A percentile compares a stretch with the other conserved stretches of the same genome.
Evolutionary conservation across 495 filamentous ascomycete genomes (phyloP).

Genomic region (Penicillium canescens): DNA sequence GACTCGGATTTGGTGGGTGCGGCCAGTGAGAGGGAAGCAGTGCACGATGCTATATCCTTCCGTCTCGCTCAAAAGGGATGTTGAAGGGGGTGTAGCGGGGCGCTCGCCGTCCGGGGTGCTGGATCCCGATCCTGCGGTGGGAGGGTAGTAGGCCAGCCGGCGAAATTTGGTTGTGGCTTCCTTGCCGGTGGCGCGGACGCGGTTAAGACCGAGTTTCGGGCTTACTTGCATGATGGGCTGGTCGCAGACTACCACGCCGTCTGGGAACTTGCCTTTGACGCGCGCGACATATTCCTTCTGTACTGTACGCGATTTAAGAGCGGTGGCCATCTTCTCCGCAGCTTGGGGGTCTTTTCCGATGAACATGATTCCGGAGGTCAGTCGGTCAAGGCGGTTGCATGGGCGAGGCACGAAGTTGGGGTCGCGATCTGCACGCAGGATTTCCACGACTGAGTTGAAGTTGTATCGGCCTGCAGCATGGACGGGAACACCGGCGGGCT

Average conservation of each 20-base stretch:
- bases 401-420: slow-evolving; percentile 73
- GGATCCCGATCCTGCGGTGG: slow-evolving; percentile 24
- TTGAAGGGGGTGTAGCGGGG: slow-evolving; percentile 29
- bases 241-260: slow-evolving; percentile 78
- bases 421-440: slow-evolving; percentile 78
- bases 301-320: slow-evolving; percentile 74
- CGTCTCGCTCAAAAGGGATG: slow-evolving; percentile 26
- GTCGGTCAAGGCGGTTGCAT: slow-evolving; percentile 89
- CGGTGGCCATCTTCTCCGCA: slow-evolving; percentile 69
- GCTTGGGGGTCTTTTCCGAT: slow-evolving; percentile 81
- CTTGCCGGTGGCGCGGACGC: slow-evolving; percentile 90
- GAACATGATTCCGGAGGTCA: slow-evolving; percentile 98
- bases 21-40: slow-evolving; percentile 87
- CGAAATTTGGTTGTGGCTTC: slow-evolving; percentile 87
- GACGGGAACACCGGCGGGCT: slow-evolving; percentile 91
- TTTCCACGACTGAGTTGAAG: slow-evolving; percentile 91
- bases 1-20: slow-evolving; percentile 93
- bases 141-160: slow-evolving; percentile 81
- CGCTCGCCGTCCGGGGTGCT: slow-evolving; percentile 28
- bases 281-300: slow-evolving; percentile 93
- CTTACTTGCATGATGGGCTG: slow-evolving; percentile 93
- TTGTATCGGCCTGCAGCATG: slow-evolving; percentile 94
- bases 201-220: slow-evolving; percentile 91
- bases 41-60: slow-evolving; percentile 92
- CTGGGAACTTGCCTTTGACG: slow-evolving; percentile 87